Evolutionary conservation across 1,284 basidiomycete genomes (phyloP).

Genomic region (Rhizoctonia solani): DNA sequence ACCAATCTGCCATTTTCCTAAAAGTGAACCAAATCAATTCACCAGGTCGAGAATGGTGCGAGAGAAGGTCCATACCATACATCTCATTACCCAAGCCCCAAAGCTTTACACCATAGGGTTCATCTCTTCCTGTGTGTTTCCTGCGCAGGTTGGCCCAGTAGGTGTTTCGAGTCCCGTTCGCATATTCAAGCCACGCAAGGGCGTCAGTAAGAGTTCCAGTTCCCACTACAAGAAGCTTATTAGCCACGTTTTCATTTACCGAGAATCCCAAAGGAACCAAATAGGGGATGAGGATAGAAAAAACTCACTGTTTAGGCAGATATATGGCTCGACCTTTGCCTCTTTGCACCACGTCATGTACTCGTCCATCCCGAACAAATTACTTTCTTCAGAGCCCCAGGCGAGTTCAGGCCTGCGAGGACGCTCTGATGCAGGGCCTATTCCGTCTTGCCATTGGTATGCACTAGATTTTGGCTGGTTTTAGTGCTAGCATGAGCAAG

Average conservation of each 20-base stretch:
- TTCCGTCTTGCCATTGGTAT: conserved; percentile 70
- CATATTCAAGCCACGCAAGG: conserved; percentile 69
- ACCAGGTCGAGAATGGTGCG: neutral
- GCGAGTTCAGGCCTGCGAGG: conserved; percentile 66
- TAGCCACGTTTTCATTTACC: neutral
- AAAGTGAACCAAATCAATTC: conserved; percentile 42
- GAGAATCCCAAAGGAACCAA: too few relatives aligned
- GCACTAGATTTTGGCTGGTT: conserved; percentile 53
- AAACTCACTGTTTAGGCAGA: conserved; percentile 58
- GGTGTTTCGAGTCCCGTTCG: conserved; percentile 55
- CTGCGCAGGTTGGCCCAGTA: conserved; percentile 61
- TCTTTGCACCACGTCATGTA: conserved; percentile 46
- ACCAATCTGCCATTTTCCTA: conserved; percentile 66
- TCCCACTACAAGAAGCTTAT: conserved; percentile 49
- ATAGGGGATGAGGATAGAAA: neutral
- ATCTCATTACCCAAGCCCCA: conserved; percentile 52
- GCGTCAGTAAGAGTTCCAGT: conserved; percentile 66
- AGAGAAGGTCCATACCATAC: conserved; percentile 36
- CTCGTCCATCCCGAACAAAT: conserved; percentile 66
- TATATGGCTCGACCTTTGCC: conserved; percentile 60
- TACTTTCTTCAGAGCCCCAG: conserved; percentile 66
- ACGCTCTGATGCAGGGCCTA: conserved; percentile 58
- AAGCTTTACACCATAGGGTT: conserved; percentile 59
- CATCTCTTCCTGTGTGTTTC: conserved; percentile 60
- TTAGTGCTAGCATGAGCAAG: neutral